A percentile compares a stretch with the other conserved stretches of the same genome.
phyloP scores from a whole-genome alignment of 345 rosid species.

The Brassica cretica region DNA sequence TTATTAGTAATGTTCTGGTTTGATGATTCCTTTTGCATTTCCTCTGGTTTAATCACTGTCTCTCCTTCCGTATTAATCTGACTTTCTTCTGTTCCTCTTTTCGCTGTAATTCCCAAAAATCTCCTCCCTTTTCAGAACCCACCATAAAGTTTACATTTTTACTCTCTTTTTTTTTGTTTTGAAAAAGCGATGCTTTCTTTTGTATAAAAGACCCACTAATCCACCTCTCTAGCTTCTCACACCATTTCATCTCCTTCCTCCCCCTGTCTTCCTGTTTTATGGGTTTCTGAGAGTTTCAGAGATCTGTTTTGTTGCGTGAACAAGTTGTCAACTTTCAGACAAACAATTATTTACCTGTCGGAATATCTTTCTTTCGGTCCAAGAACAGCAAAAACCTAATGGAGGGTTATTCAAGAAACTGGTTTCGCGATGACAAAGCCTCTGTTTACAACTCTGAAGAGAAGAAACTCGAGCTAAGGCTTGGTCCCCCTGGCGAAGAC shows the following conservation, averaged over 20 bases:
- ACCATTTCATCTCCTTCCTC: slow-evolving; percentile 25
- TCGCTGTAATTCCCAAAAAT: slow-evolving; percentile 13
- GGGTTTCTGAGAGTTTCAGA: neutral
- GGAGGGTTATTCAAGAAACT: slow-evolving; percentile 54
- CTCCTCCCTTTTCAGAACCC: slow-evolving; percentile 18
- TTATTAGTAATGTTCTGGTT: neutral
- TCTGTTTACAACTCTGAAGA: slow-evolving; percentile 54
- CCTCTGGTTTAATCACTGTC: slow-evolving; percentile 32
- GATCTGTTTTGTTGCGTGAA: slow-evolving; percentile 1
- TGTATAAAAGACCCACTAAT: slow-evolving; percentile 32
- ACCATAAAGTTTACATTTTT: slow-evolving; percentile 24
- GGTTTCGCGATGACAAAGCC: slow-evolving; percentile 40
- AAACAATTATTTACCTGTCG: neutral
- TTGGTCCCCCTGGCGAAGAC: slow-evolving; percentile 74
- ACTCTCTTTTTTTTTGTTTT: neutral
- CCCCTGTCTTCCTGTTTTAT: neutral
- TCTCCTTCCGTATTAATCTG: slow-evolving; percentile 10
- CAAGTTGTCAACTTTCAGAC: neutral
- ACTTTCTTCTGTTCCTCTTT: slow-evolving; percentile 11
- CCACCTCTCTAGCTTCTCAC: slow-evolving; percentile 24
- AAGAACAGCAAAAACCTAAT: slow-evolving; percentile 30
- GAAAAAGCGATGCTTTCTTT: slow-evolving; percentile 29
- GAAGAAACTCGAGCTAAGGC: slow-evolving; percentile 88
- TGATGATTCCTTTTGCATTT: slow-evolving; percentile 6
- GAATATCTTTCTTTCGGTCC: neutral